Evolutionary conservation across 306 rosid species (phyloP).

Genomic region (Quercus suber): DNA sequence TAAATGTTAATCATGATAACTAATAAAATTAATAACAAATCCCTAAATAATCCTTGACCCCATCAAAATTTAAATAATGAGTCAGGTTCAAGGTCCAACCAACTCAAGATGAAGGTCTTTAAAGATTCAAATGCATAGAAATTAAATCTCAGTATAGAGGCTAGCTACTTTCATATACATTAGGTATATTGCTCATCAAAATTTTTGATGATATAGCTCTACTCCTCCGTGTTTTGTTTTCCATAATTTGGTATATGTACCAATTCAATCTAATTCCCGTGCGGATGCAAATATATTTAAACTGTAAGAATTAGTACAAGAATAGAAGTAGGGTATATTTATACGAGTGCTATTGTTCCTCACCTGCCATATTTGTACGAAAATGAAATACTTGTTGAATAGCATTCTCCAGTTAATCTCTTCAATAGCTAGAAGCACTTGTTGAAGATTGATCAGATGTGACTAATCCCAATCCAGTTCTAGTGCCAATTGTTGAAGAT

Average conservation of each 20-base stretch:
- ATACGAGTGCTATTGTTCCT: background rate
- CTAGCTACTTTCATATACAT: background rate
- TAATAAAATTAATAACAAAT: too few relatives aligned
- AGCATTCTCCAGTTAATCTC: background rate
- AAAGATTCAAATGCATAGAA: too few relatives aligned
- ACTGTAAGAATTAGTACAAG: background rate
- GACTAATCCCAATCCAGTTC: background rate
- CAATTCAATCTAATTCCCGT: background rate
- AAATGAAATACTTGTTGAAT: background rate
- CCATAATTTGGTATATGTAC: background rate
- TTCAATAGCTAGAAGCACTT: background rate
- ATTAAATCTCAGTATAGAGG: too few relatives aligned
- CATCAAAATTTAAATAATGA: too few relatives aligned
- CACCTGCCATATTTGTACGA: background rate
- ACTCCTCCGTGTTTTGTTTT: background rate
- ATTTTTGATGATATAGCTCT: background rate
- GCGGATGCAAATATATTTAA: background rate
- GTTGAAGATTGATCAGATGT: background rate
- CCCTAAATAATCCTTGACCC: too few relatives aligned
- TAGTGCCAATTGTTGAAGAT: background rate
- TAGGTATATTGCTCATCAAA: background rate
- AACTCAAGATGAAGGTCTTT: too few relatives aligned
- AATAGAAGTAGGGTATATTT: background rate
- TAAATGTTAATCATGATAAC: too few relatives aligned
- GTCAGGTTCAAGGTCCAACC: too few relatives aligned